Percentiles rank a stretch among this genome's conserved stretches.
phyloP scores from a whole-genome alignment of 805 yeast genomes.

The Jamesozyma lodderae region DNA sequence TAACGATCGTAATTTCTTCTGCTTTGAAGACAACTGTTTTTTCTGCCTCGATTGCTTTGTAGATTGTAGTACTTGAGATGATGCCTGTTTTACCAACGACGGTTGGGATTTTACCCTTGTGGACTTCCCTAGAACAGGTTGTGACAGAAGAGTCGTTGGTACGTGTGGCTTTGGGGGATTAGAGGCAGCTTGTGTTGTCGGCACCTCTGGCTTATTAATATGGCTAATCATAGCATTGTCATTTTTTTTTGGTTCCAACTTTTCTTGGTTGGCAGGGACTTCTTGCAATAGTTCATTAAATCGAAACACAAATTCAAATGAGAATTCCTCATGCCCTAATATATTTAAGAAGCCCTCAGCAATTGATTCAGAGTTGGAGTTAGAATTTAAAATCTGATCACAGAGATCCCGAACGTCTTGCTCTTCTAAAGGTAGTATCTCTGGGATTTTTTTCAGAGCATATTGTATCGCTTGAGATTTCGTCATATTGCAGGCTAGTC shows the following conservation, averaged over 20 bases:
- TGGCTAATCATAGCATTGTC: neutral
- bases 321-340: constrained; percentile 26
- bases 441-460: constrained; percentile 23
- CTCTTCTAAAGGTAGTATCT: constrained; percentile 26
- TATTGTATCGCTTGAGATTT: constrained; percentile 22
- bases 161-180: neutral
- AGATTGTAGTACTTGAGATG: no score
- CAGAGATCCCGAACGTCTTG: constrained; percentile 22
- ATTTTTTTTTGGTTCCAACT: neutral
- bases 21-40: constrained; percentile 13
- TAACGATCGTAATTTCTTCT: constrained; percentile 44
- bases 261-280: no score
- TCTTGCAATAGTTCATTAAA: constrained; percentile 20
- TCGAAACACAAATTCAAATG: constrained; percentile 25
- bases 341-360: constrained; percentile 26
- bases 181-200: neutral
- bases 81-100: neutral
- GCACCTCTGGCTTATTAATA: neutral
- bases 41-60: neutral
- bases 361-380: constrained; percentile 16
- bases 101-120: neutral
- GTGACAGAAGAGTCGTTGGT: no score
- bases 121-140: no score
- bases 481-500: constrained; percentile 15
- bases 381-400: constrained; percentile 20